Base-by-base conservation (phyloP, 192 early-diverging fungal species). In the Coemansia erecta region DNA sequence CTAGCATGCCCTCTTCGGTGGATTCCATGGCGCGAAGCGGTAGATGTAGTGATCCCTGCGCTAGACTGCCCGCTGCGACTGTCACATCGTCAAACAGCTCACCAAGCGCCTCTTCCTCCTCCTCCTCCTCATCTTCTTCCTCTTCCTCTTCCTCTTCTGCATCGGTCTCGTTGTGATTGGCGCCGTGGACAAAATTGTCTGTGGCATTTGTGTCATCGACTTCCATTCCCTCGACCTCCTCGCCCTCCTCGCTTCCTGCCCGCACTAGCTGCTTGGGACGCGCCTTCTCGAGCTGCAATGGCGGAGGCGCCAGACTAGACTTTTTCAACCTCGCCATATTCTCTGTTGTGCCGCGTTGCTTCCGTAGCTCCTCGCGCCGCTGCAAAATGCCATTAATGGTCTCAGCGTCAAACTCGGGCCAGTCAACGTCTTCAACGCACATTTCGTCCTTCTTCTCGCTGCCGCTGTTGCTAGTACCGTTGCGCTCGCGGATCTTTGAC, bases 341-440 rank as follows among this genome's bases (percentile, higher is more conserved):
- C 19, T 48, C 21, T 19, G 62, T 41, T 14, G 54, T 43, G 24
- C 53, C 42, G 10, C 52, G 49, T 41, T 55, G 52, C 44, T 53
- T 68, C 43, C 58, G 53, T 18, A 80, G 60, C 37, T 61, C 72
- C 46, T 80, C 72, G 8, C 77, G 66, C 3, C 77, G 62, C 17
- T 50, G 61, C 14, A 80, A 58, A 28, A 80, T 80, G 41, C 52
- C 60, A 35, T 70, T 70, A 22, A 80, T 73, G 0, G 72, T 73
- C 41, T 73, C 60, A 28, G 60, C 35, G 45, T 80, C 77, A 58
- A 80, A 73, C 58, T 80, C 77, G 9, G 77, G 63, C 77, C 77
- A 80, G 61, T 80, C 77, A 19, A 80, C 40, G 35, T 80, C 77
- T 23, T 72, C 71, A 33, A 70, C 53, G 23, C 50, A 48, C 42